A percentile compares a stretch with the other conserved stretches of the same genome.
These are phyloP conservation scores for Botryosphaeria dothidea DNA, from an alignment of 2,329 filamentous ascomycete genomes.

Conservation along the genomic window DNA sequence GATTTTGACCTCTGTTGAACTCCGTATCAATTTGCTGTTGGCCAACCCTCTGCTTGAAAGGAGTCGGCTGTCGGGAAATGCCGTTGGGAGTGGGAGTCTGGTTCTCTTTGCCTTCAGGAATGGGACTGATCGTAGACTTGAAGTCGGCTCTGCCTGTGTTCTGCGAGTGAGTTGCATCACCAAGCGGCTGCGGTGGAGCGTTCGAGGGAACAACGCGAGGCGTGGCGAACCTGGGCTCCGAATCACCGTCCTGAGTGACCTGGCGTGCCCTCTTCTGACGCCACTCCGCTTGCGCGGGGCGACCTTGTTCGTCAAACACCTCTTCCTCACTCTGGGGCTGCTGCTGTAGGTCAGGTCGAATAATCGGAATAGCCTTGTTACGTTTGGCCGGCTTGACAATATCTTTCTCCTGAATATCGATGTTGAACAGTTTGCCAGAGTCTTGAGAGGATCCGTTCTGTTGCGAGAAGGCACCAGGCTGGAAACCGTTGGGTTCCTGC, in stretches of 20 bases:
- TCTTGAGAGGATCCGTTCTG: slow-evolving; percentile 1
- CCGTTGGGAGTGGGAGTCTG: slow-evolving; percentile 29
- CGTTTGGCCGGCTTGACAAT: slow-evolving; percentile 67
- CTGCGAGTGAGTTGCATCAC: slow-evolving; percentile 30
- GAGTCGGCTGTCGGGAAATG: neutral
- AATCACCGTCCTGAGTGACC: slow-evolving; percentile 65
- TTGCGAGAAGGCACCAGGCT: neutral
- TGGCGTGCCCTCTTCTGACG: slow-evolving; percentile 75
- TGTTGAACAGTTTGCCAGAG: slow-evolving; percentile 18
- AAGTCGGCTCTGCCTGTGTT: slow-evolving; percentile 25
- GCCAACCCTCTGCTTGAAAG: slow-evolving; percentile 29
- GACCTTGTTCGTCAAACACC: slow-evolving; percentile 61
- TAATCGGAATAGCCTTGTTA: slow-evolving; percentile 82
- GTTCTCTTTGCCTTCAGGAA: slow-evolving; percentile 40
- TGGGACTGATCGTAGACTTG: slow-evolving; percentile 27
- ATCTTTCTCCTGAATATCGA: slow-evolving; percentile 56
- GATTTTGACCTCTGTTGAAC: neutral
- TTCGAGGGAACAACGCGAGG: slow-evolving; percentile 38
- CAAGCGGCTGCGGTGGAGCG: slow-evolving; percentile 30
- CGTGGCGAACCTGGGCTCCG: slow-evolving; percentile 72
- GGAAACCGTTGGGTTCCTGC: slow-evolving; percentile 25
- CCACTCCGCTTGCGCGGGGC: slow-evolving; percentile 63
- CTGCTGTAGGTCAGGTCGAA: slow-evolving; percentile 57
- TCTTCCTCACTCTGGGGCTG: slow-evolving; percentile 36
- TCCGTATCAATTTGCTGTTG: slow-evolving; percentile 21